Evolutionary conservation across 1,284 basidiomycete species (phyloP).

Genomic region (Cystobasidium pallidum): DNA sequence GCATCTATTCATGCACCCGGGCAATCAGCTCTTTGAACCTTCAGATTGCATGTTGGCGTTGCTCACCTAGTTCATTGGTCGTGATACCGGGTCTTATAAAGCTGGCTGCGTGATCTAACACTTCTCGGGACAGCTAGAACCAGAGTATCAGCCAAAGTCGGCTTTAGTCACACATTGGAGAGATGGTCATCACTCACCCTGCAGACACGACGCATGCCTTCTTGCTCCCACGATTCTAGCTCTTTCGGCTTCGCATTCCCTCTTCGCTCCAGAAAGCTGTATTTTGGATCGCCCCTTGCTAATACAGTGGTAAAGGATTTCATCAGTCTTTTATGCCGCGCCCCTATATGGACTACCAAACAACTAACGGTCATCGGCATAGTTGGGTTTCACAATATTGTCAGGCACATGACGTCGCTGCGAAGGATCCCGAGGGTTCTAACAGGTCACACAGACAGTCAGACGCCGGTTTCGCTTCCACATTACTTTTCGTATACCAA

Average conservation of each 20-base stretch:
- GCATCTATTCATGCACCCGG: slow-evolving; percentile 63
- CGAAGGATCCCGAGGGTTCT: slow-evolving; percentile 59
- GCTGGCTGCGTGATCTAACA: slow-evolving; percentile 86
- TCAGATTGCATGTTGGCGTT: neutral
- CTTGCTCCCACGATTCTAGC: slow-evolving; percentile 68
- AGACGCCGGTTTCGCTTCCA: neutral
- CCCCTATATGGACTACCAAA: too few relatives aligned
- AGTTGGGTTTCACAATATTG: slow-evolving; percentile 77
- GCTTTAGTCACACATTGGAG: too few relatives aligned
- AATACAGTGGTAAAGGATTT: slow-evolving; percentile 39
- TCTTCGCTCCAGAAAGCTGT: slow-evolving; percentile 28
- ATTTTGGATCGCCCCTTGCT: slow-evolving; percentile 46
- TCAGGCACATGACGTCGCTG: slow-evolving; percentile 69
- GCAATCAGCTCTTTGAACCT: neutral
- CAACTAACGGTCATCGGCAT: slow-evolving; percentile 71
- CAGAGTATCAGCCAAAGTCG: neutral
- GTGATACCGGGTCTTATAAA: slow-evolving; percentile 86
- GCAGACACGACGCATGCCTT: slow-evolving; percentile 77
- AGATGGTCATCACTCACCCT: slow-evolving; percentile 70
- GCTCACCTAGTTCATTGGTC: slow-evolving; percentile 74
- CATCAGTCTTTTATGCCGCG: neutral
- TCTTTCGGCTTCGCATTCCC: slow-evolving; percentile 57
- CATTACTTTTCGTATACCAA: neutral
- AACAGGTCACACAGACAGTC: neutral
- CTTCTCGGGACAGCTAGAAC: slow-evolving; percentile 78